Base-by-base conservation (phyloP, 2,329 filamentous ascomycete species). In the Hymenoscyphus occultus region DNA sequence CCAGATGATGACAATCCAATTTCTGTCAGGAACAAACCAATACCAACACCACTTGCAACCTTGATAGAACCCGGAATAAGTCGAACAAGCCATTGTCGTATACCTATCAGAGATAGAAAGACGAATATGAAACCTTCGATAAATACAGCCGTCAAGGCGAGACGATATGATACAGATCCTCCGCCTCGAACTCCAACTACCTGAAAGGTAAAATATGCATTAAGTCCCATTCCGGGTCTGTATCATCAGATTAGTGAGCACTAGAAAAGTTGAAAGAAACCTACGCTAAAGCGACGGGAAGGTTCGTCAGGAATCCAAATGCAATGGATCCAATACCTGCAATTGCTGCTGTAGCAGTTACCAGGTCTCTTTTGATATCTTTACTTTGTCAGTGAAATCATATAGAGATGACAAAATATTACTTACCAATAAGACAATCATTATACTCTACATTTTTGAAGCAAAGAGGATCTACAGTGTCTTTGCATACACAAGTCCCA, bases 301-400 rank as follows among this genome's bases (percentile, higher is more conserved):
- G 83, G 71, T 96, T 96, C 35, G 92, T 92, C 62, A 93, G 82
- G 22, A 94, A 82, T 3, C 92, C 92, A 79, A 96, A 94, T 65
- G 84, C 81, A 71, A 96, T 88, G 31, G 88, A 90, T 0, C 90
- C 84, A 65, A 95, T 80, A 6, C 91, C 91, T 5, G 90, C 82
- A 61, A 95, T 85, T 10, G 90, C 90, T n/a, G 91, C 90, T 0
- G 92, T 96, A 3, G 90, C 90, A 1, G 92, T 96, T 64, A 95
- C 87, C 19, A 95, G 80, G 75, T 96, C 92, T 39, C 89, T 85
- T 69, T 91, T 89, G 67, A 96, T 77, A 56, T 82, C 87, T 82
- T 62, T 1, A 40, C 32, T 5, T 48, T 56, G 32, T 71, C n/a
- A 70, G 65, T 45, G 19, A 58, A 28, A 22, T 35, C 32, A 14